Percentiles rank a stretch among this genome's conserved stretches.
These are phyloP conservation scores for Gloeostereum incarnatum DNA, from an alignment of 768 basidiomycete species.

Conservation along the genomic window DNA sequence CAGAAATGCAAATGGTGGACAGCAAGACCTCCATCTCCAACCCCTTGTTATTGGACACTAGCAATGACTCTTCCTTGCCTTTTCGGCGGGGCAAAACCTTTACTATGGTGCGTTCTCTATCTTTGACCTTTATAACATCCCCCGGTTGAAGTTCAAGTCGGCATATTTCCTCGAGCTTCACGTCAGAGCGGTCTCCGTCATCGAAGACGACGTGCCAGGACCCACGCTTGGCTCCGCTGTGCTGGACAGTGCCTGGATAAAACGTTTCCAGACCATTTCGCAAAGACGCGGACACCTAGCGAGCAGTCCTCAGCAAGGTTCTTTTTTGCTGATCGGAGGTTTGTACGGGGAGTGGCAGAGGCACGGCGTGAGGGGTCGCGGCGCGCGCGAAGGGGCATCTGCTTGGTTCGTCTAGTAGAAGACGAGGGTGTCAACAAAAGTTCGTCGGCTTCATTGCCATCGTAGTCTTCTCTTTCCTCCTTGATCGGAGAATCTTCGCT, in stretches of 20 bases:
- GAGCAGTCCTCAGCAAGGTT: not conserved
- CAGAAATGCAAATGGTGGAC: no score
- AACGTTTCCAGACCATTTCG: slow-evolving; percentile 1
- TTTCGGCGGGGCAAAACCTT: no score
- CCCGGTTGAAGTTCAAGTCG: slow-evolving; percentile 1
- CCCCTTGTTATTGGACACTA: no score
- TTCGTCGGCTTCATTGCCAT: no score
- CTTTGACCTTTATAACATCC: not conserved
- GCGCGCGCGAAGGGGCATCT: not conserved
- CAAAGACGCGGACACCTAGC: slow-evolving; percentile 3
- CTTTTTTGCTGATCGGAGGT: no score
- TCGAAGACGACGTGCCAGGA: slow-evolving; percentile 2
- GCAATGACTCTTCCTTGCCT: no score
- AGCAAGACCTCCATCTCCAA: no score
- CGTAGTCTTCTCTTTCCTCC: no score
- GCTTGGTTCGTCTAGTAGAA: no score
- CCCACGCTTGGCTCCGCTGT: not conserved
- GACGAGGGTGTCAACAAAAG: no score
- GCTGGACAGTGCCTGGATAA: slow-evolving; percentile 1
- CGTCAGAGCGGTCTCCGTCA: not conserved
- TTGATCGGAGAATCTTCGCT: no score
- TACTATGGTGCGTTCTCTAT: not conserved
- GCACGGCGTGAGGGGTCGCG: not conserved
- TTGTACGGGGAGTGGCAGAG: not conserved
- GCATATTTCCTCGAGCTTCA: slow-evolving; percentile 1